Conservation (phyloP, 768 basidiomycete species). For the Sarcodon sp. region DNA sequence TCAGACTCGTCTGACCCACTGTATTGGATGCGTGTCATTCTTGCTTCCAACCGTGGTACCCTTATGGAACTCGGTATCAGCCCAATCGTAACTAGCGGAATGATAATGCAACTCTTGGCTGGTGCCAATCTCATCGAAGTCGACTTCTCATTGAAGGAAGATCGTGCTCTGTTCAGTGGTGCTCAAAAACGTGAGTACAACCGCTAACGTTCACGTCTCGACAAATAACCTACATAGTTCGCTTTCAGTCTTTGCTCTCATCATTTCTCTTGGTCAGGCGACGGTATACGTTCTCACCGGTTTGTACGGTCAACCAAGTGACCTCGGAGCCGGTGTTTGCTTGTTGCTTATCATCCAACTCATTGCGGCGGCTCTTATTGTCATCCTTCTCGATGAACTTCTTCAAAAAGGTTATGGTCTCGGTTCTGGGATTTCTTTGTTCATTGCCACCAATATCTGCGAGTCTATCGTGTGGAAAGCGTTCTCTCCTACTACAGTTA, state of each 20-base stretch:
- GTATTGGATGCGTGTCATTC: slow-evolving; percentile 99
- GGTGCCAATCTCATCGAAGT: slow-evolving; percentile 97
- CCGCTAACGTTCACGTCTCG: background rate
- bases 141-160: slow-evolving; percentile 95
- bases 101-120: slow-evolving; percentile 99
- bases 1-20: slow-evolving; percentile 98
- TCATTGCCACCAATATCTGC: slow-evolving; percentile 99
- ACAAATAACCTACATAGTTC: background rate
- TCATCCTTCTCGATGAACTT: slow-evolving; percentile 96
- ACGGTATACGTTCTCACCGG: slow-evolving; percentile 96
- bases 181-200: slow-evolving; percentile 83
- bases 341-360: slow-evolving; percentile 95
- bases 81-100: slow-evolving; percentile 94
- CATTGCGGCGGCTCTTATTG: slow-evolving; percentile 86
- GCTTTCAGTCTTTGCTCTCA: slow-evolving; percentile 79
- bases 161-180: slow-evolving; percentile 87
- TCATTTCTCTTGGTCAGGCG: slow-evolving; percentile 92
- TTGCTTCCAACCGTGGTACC: slow-evolving; percentile 96
- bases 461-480: slow-evolving; percentile 99
- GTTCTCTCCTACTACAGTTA: slow-evolving; percentile 95
- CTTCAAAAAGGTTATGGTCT: slow-evolving; percentile 99
- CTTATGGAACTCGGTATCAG: slow-evolving; percentile 99
- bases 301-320: slow-evolving; percentile 87
- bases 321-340: slow-evolving; percentile 94
- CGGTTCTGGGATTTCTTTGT: slow-evolving; percentile 95